Evolutionary conservation across 1,284 basidiomycete genomes (phyloP), one percentile per base, ranked within the genome.

Genomic region (Singerocomus inundabilis): DNA sequence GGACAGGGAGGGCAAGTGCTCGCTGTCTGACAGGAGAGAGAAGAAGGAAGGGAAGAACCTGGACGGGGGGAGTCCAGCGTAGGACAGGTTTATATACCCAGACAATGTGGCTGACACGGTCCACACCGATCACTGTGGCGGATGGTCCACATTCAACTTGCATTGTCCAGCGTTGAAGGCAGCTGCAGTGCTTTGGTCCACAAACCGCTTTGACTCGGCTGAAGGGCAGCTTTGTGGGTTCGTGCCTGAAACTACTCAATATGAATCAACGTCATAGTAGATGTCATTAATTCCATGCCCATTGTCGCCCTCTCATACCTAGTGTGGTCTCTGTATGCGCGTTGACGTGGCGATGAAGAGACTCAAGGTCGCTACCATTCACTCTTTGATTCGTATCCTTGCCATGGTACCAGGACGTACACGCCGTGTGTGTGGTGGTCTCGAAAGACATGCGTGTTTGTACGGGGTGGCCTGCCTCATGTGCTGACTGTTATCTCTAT

Each of bases 271-370:
- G n/a, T n/a, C n/a, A n/a, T n/a, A n/a, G n/a, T n/a, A n/a, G n/a
- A n/a, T n/a, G n/a, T n/a, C n/a, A n/a, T n/a, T n/a, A n/a, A n/a
- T n/a, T n/a, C n/a, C n/a, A n/a, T n/a, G n/a, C n/a, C n/a, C n/a
- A n/a, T n/a, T n/a, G n/a, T n/a, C n/a, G n/a, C n/a, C n/a, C n/a
- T n/a, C n/a, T n/a, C n/a, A 73, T 12, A 71, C 68, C 3, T 73
- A 72, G 40, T 54, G 57, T 2, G 73, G 64, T 0, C 66, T 75
- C 10, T 62, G 70, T 9, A 49, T 74, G 31, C 68, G 75, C 2
- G 63, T 49, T 1, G 57, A 68, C 3, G 64, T 65, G 0, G 72
- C 73, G 0, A 75, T 75, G 72, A 62, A 58, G 46, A 75, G 75
- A 42, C 57, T 75, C n/a, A 73, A 75, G 48, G 73, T 73, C n/a